Percentiles rank a stretch among this genome's conserved stretches.
These are phyloP conservation scores for Comarum palustre DNA, from an alignment of 306 rosid genomes.

Conservation along the genomic window DNA sequence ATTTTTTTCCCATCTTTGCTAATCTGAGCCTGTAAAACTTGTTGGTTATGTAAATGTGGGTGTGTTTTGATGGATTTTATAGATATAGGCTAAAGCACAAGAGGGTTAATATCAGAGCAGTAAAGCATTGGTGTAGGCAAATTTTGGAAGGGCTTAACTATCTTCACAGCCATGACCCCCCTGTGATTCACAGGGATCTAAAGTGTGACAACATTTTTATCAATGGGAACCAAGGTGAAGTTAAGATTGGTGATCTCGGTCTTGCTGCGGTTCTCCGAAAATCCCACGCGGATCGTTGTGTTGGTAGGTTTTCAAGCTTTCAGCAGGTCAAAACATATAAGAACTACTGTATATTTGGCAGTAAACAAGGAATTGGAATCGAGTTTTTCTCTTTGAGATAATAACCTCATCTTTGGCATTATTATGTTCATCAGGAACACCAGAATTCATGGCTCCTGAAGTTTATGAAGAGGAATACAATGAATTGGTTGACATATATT, in stretches of 20 bases:
- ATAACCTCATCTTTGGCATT: slow-evolving; percentile 5
- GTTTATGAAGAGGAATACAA: slow-evolving; percentile 94
- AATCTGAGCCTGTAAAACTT: background rate
- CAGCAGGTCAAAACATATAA: background rate
- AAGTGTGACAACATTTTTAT: slow-evolving; percentile 96
- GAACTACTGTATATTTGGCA: background rate
- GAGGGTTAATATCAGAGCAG: slow-evolving; percentile 83
- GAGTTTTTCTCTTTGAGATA: background rate
- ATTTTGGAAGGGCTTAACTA: slow-evolving; percentile 84
- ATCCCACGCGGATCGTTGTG: slow-evolving; percentile 76
- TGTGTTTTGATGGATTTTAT: slow-evolving; percentile 26
- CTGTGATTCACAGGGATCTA: slow-evolving; percentile 95
- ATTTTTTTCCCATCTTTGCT: background rate
- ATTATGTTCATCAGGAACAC: slow-evolving; percentile 64
- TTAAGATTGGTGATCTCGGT: slow-evolving; percentile 98
- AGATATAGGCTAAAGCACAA: slow-evolving; percentile 82
- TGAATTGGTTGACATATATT: slow-evolving; percentile 88
- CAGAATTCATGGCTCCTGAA: slow-evolving; percentile 99
- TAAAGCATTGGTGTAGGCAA: slow-evolving; percentile 97
- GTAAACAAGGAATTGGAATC: background rate
- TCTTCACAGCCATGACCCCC: slow-evolving; percentile 86
- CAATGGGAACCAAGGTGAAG: slow-evolving; percentile 97
- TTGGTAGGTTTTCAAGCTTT: slow-evolving; percentile 50
- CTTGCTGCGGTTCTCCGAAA: slow-evolving; percentile 87
- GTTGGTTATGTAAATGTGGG: slow-evolving; percentile 21